These are phyloP conservation scores for Akanthomyces lecanii DNA, from an alignment of 2,329 filamentous ascomycete genomes.

Conservation along the genomic window DNA sequence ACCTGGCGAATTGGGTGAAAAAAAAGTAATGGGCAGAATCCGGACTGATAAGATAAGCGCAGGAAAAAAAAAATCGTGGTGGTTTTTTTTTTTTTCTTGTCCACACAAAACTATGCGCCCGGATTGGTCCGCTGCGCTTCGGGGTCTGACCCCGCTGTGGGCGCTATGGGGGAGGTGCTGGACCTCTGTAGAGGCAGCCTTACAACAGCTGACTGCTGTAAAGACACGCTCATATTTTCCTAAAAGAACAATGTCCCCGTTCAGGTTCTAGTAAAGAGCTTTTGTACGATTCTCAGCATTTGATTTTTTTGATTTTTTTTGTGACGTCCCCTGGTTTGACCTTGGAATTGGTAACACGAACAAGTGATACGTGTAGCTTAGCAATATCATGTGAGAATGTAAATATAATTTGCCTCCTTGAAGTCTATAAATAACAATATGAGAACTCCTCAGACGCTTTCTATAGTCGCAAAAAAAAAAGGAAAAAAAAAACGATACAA, in stretches of 20 bases:
- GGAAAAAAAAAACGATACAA: background rate
- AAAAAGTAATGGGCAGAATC: conserved; percentile 13
- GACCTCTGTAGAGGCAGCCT: too few relatives aligned
- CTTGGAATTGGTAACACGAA: too few relatives aligned
- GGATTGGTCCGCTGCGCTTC: conserved; percentile 6
- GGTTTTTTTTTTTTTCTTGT: background rate
- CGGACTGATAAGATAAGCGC: conserved; percentile 29
- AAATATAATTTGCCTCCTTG: too few relatives aligned
- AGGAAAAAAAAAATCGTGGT: conserved; percentile 26
- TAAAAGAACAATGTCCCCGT: too few relatives aligned
- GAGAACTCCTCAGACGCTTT: background rate
- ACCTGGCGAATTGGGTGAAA: conserved; percentile 1
- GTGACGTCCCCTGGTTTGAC: too few relatives aligned
- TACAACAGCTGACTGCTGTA: background rate
- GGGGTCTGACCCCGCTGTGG: conserved; percentile 13
- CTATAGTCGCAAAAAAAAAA: background rate
- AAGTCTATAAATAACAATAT: background rate
- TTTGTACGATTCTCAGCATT: too few relatives aligned
- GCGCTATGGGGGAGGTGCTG: too few relatives aligned
- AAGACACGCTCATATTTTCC: too few relatives aligned
- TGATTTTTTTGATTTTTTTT: too few relatives aligned
- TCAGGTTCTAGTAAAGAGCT: too few relatives aligned
- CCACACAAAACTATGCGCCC: conserved; percentile 9
- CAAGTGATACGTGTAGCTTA: too few relatives aligned
- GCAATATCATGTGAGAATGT: too few relatives aligned